Conservation (phyloP, 2,329 filamentous ascomycete species). For the Boeremia lycopersici region DNA sequence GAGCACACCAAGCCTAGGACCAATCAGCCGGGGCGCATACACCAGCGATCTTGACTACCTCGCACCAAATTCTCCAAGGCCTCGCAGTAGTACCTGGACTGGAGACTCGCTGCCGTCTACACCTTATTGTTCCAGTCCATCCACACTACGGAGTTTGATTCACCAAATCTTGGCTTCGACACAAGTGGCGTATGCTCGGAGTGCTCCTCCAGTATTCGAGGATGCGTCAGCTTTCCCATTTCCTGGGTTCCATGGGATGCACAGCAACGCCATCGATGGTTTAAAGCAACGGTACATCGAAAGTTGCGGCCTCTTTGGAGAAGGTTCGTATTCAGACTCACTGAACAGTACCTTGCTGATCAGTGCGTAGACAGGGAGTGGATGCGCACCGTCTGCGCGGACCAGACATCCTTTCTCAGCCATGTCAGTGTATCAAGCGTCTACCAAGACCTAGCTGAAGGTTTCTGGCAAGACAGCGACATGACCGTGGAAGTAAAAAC, state of each 20-base stretch:
- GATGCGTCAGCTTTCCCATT: constrained; percentile 35
- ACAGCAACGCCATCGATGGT: constrained; percentile 24
- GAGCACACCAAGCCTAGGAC: constrained; percentile 32
- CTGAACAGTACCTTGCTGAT: constrained; percentile 3
- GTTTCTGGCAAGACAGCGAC: constrained; percentile 34
- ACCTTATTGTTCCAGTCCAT: neutral
- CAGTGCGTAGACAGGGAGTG: constrained; percentile 27
- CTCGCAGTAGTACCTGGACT: constrained; percentile 8
- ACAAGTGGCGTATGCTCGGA: constrained; percentile 27
- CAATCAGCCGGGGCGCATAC: constrained; percentile 20
- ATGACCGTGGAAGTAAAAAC: constrained; percentile 44
- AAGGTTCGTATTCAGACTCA: constrained; percentile 19
- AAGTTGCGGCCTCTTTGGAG: constrained; percentile 25
- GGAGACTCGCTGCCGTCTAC: neutral
- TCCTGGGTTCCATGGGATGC: neutral
- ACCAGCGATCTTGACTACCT: neutral
- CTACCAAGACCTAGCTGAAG: constrained; percentile 39
- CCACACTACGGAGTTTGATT: neutral
- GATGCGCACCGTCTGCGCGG: constrained; percentile 38
- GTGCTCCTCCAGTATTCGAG: constrained; percentile 30
- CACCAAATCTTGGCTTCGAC: constrained; percentile 9
- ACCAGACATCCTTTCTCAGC: constrained; percentile 41
- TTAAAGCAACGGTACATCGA: constrained; percentile 35
- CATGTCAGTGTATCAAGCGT: constrained; percentile 42
- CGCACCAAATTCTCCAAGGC: neutral